Evolutionary conservation across 2,329 filamentous ascomycete genomes (phyloP), one percentile per base, ranked within the genome.

Genomic region (Piedraia hortae): DNA sequence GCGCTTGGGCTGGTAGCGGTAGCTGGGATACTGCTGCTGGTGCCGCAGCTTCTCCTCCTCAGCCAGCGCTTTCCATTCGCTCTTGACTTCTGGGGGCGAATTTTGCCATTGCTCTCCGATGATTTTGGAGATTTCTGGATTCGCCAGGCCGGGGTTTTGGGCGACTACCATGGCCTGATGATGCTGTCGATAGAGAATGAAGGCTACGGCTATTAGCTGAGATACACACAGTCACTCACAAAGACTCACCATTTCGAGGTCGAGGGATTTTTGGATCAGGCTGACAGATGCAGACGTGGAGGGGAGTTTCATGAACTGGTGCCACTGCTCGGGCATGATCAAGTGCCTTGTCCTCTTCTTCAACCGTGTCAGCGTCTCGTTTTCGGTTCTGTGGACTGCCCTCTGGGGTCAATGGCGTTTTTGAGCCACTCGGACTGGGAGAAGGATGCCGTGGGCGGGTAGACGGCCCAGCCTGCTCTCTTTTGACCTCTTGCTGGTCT

Each of bases 81-180:
- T 62, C 47, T 89, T 89, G 26, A 67, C 57, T 23, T 72, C 62
- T 12, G 69, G 58, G 3, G 65, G 49, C 38, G 88, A 67, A 25
- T 65, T 59, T 37, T 70, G 66, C 85, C 85, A 97, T 59, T 80
- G 70, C 43, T 77, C 64, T 23, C 82, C 82, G 34, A 93, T 89
- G 35, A 93, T 88, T 48, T 91, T 91, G 32, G 82, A 91, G 35
- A 93, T 89, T 23, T 91, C 77, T 3, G 82, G 82, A 46, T 93
- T 93, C 20, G 80, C 68, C 31, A 91, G 62, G 19, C 77, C 73
- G n/a, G 80, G 82, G 37, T 91, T 62, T 34, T 74, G 60, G 24
- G 66, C 57, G 16, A 80, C 71, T 22, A 93, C 75, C 21, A 63
- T 56, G 10, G 72, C 65, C 46, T 93, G 82, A 37, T 85, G 70